A percentile compares a stretch with the other conserved stretches of the same genome.
phyloP scores from a whole-genome alignment of 176 grass and related monocot species.

The Elaeis guineensis region DNA sequence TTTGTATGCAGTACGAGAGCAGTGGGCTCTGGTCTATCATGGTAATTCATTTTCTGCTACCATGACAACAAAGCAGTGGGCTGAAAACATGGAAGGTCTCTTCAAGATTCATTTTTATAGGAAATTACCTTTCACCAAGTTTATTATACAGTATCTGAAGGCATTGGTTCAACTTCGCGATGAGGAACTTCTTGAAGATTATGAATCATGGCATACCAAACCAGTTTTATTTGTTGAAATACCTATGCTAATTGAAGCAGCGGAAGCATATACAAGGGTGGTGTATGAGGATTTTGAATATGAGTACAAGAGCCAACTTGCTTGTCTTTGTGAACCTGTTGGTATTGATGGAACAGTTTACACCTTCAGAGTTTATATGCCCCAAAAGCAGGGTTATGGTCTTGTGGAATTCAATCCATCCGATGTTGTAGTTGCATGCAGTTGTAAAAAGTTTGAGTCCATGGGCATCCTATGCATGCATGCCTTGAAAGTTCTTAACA shows the following conservation, averaged over 20 bases:
- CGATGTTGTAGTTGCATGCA: constrained; percentile 25
- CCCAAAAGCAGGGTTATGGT: constrained; percentile 30
- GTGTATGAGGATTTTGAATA: constrained; percentile 35
- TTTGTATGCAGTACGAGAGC: constrained; percentile 20
- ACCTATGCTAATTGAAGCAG: constrained; percentile 37
- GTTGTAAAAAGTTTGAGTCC: constrained; percentile 47
- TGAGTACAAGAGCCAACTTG: constrained; percentile 45
- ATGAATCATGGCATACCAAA: constrained; percentile 26
- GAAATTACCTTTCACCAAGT: constrained; percentile 35
- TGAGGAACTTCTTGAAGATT: constrained; percentile 30
- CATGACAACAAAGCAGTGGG: constrained; percentile 32
- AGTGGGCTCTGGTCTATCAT: constrained; percentile 22
- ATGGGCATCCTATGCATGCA: constrained; percentile 43
- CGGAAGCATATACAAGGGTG: constrained; percentile 28
- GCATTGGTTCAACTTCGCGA: constrained; percentile 31
- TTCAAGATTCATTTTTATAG: constrained; percentile 30
- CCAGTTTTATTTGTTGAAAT: constrained; percentile 30
- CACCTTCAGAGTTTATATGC: constrained; percentile 30
- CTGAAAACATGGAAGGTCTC: constrained; percentile 31
- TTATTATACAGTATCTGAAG: constrained; percentile 38
- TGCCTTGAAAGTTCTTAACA: constrained; percentile 43
- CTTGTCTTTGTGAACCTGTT: constrained; percentile 37
- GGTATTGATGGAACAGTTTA: constrained; percentile 18
- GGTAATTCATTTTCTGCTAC: constrained; percentile 22
- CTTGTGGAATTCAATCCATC: constrained; percentile 23